Evolutionary conservation across 179 eudicot species (phyloP), one percentile per base, ranked within the genome.

Genomic region (Dionaea muscipula): DNA sequence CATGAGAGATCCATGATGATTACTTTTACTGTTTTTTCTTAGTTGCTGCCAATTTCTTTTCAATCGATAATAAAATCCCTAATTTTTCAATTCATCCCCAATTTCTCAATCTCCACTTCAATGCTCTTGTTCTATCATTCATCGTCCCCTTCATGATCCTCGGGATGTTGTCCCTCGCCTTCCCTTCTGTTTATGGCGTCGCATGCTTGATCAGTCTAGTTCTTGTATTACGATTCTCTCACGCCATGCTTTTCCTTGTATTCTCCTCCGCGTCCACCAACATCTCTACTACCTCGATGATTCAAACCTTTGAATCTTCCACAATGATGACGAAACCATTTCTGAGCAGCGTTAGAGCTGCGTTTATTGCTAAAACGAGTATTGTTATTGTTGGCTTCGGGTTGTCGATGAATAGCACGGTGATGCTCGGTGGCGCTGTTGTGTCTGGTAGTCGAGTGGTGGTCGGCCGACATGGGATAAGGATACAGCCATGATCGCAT

Each of bases 401-500:
- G 24, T 56, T 66, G 7, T 54, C 68, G 45, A 57, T 15, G 7
- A 72, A 75, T 53, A 44, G 28, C 14, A 63, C 78, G 39, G 55
- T 24, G 44, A 66, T 33, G 10, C 25, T n/a, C 19, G 35, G 48
- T 55, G 18, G 53, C 38, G 23, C n/a, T n/a, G n/a, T n/a, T n/a
- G 64, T 12, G 16, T 11, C 68, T 4, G 65, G 66, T 2, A 83
- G 86, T 31, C 43, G 82, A 38, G 95, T 91, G 15, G 94, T 87
- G 40, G 98, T 87, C 0, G 95, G 98, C 18, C 57, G 95, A 38
- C 98, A 91, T 56, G 94, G 95, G 72, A 91, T 91, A 62, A 35
- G 75, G 66, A 78, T 87, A 57, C 75, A 94, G 51, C 95, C 94
- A 2, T 91, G 98, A 95, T 94, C 95, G 14, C 98, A 91, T 73